These are phyloP conservation scores for Cytospora mali DNA, from an alignment of 2,329 filamentous ascomycete species.

Conservation along the genomic window DNA sequence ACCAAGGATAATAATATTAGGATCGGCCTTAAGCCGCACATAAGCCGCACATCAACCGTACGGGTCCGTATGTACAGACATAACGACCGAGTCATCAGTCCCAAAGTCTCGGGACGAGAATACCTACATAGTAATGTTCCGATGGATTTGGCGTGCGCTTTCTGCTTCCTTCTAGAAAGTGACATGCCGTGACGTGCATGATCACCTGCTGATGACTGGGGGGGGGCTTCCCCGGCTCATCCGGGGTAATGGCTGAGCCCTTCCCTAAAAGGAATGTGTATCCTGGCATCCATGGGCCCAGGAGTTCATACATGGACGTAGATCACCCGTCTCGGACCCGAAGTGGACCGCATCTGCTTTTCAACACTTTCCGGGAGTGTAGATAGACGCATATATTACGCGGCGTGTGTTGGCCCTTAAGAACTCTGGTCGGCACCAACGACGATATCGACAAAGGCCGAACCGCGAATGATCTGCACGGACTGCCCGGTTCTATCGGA, in stretches of 20 bases:
- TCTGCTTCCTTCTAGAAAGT: not conserved
- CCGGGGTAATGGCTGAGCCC: not conserved
- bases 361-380: not conserved
- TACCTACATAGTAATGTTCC: too few relatives aligned
- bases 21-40: not conserved
- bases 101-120: not conserved
- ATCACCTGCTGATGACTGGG: not conserved
- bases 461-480: slow-evolving; percentile 8
- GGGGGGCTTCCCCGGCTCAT: not conserved
- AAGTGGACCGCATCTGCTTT: not conserved
- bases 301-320: not conserved
- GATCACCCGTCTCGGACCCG: not conserved
- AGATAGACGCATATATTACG: not conserved
- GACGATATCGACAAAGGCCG: slow-evolving; percentile 4
- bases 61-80: not conserved
- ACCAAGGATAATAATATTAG: not conserved
- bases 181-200: not conserved
- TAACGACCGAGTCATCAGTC: not conserved
- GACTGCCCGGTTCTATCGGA: not conserved
- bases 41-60: not conserved
- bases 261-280: slow-evolving; percentile 2
- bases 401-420: not conserved
- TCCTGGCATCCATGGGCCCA: not conserved
- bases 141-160: not conserved
- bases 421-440: not conserved